Base-by-base conservation (phyloP, 2,329 filamentous ascomycete species). In the Clathrospora elynae region DNA sequence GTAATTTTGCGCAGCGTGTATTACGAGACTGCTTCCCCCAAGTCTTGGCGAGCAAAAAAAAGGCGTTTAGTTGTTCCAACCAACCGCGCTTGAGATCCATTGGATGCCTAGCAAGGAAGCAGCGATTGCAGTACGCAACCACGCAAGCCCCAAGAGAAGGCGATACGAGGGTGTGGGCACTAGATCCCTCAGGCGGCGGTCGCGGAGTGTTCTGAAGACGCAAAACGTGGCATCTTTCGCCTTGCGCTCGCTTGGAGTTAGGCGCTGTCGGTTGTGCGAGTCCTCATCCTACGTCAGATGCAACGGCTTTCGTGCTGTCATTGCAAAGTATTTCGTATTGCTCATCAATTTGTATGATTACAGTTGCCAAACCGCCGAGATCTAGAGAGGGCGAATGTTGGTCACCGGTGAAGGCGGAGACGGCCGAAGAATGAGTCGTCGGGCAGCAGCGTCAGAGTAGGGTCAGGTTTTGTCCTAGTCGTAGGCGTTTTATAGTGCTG, bases 321-420 rank as follows among this genome's bases (percentile, higher is more conserved):
- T 41, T 14, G 25, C 14, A n/a, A 43, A 42, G 37, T 25, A 12
- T 11, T 38, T 45, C 14, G 17, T 31, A 29, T 35, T 13, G 23
- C 14, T 16, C 13, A 10, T 28, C 28, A 24, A 12, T 19, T 26
- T 25, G 20, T 31, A 25, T 23, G 37, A 39, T 33, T 14, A 20
- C 20, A 31, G 9, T 12, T 9, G 36, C 33, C 34, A 28, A 26
- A 13, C 17, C 46, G 26, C 53, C 50, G 41, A 58, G 14, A 52
- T 32, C 25, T 50, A 46, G 24, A 46, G 36, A 25, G 44, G 32
- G 42, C 36, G 26, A 44, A 36, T 28, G 18, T n/a, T 16, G 32
- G 41, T 45, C 42, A 53, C 39, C 47, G 47, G 50, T 35, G 37
- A 34, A 7, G 17, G 29, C 45, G 57, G 42, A 20, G 51, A 38